phyloP scores from a whole-genome alignment of 2,329 filamentous ascomycete species.

The Microdochium nivale region DNA sequence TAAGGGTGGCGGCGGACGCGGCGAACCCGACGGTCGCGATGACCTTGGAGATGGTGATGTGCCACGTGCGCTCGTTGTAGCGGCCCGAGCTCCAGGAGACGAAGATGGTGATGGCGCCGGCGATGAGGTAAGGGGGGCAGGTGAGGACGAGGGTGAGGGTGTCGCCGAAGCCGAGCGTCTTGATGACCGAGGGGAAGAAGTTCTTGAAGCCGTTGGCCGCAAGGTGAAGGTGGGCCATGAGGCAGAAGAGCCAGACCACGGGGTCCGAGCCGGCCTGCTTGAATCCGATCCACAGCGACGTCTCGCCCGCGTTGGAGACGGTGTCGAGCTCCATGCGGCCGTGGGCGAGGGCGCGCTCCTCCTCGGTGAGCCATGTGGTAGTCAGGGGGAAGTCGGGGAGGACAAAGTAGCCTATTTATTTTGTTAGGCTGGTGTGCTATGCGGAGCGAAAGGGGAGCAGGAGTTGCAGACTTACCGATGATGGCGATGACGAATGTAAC shows the following conservation, averaged over 20 bases:
- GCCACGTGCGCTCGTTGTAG: not conserved
- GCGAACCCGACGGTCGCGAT: not conserved
- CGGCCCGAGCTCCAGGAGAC: slow-evolving; percentile 6
- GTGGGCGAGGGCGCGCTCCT: not conserved
- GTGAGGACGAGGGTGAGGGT: slow-evolving; percentile 13
- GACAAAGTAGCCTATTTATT: not conserved
- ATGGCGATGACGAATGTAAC: slow-evolving; percentile 20
- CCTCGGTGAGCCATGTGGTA: not conserved
- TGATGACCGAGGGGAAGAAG: slow-evolving; percentile 11
- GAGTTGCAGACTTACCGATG: not conserved
- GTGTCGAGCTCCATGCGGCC: not conserved
- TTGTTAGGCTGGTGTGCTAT: not conserved
- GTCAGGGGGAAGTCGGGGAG: not conserved
- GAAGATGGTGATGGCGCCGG: slow-evolving; percentile 3
- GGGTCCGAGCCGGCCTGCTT: slow-evolving; percentile 29
- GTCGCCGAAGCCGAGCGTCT: slow-evolving; percentile 8
- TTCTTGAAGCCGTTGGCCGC: slow-evolving; percentile 36
- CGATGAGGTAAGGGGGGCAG: slow-evolving; percentile 9
- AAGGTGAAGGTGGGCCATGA: slow-evolving; percentile 42
- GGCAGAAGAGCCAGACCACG: slow-evolving; percentile 34
- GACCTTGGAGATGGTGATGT: slow-evolving; percentile 7
- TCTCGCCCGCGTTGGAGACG: not conserved
- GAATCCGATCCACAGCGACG: slow-evolving; percentile 13
- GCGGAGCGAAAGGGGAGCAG: not conserved
- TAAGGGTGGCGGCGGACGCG: slow-evolving; percentile 4